Percentiles rank a stretch among this genome's conserved stretches.
Conservation (phyloP, 805 yeast genomes). For the Komagataella phaffii region DNA sequence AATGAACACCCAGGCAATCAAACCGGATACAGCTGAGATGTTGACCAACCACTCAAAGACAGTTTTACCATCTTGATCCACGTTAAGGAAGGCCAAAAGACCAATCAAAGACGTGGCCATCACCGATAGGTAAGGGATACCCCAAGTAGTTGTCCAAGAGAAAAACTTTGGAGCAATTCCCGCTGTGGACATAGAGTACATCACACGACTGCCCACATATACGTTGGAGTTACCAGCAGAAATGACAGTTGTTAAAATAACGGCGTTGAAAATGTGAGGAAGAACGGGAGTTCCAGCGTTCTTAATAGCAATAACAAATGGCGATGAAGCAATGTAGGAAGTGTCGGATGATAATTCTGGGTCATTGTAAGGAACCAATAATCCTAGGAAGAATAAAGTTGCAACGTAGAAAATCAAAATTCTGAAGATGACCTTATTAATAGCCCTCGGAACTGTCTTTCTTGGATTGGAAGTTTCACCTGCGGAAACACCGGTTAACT, state of each 20-base stretch:
- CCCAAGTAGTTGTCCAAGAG: conserved; percentile 31
- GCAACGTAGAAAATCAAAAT: conserved; percentile 52
- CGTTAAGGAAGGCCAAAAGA: conserved; percentile 45
- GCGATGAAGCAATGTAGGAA: conserved; percentile 42
- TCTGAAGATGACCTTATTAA: conserved; percentile 54
- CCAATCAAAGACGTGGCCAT: conserved; percentile 48
- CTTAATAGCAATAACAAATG: conserved; percentile 58
- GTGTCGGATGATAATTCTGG: conserved; percentile 24
- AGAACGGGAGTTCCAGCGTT: conserved; percentile 55
- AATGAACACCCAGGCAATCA: conserved; percentile 61
- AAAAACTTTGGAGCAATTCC: conserved; percentile 44
- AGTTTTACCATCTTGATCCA: conserved; percentile 35
- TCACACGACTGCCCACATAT: conserved; percentile 56
- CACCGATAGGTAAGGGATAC: conserved; percentile 53
- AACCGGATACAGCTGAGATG: conserved; percentile 67
- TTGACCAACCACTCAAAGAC: conserved; percentile 66
- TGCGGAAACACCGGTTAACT: conserved; percentile 60
- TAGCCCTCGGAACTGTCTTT: conserved; percentile 59
- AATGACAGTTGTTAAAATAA: conserved; percentile 48
- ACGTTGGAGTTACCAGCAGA: conserved; percentile 76
- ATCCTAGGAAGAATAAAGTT: conserved; percentile 55
- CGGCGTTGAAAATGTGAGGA: conserved; percentile 63
- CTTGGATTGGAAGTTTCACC: conserved; percentile 65
- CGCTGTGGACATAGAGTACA: conserved; percentile 51
- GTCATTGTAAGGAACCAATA: conserved; percentile 59